Base-by-base conservation (phyloP, 352 stramenopile genomes). In the Pilasporangium apinafurcum region DNA sequence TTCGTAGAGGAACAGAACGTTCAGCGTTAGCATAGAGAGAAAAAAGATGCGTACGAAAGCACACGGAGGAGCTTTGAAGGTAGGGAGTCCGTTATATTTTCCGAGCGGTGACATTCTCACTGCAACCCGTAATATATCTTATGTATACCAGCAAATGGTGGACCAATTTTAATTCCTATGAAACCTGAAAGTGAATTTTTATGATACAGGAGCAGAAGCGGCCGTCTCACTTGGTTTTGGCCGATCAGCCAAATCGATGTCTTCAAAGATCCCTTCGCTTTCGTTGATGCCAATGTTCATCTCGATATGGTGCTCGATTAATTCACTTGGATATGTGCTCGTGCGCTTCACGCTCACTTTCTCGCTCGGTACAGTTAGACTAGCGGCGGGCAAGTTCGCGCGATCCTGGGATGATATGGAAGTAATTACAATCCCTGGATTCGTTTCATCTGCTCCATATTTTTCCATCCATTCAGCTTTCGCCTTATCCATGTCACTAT, bases 181-280 rank as follows among this genome's bases (percentile, higher is more conserved):
- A n/a, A n/a, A n/a, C n/a, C n/a, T n/a, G n/a, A n/a, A n/a, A n/a
- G n/a, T n/a, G n/a, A n/a, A n/a, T n/a, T n/a, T n/a, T n/a, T n/a
- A n/a, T n/a, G n/a, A n/a, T n/a, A n/a, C n/a, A n/a, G n/a, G n/a
- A n/a, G n/a, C n/a, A n/a, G n/a, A n/a, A n/a, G n/a, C n/a, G n/a
- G n/a, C n/a, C n/a, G n/a, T n/a, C n/a, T n/a, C n/a, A n/a, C n/a
- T n/a, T n/a, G n/a, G n/a, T n/a, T n/a, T n/a, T n/a, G n/a, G n/a
- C n/a, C n/a, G n/a, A n/a, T n/a, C n/a, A n/a, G n/a, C n/a, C 37
- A 40, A 38, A 10, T 62, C 56, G 1, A 65, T 55, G 6, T 75
- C 57, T 13, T 83, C 54, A 33, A 78, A 64, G 34, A 83, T 63
- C 12, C 59, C 65, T 27, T 84, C 70, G 47, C 71, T 84, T 48